phyloP scores from a whole-genome alignment of 2,329 filamentous ascomycete species.

The Neoascochyta sp. region DNA sequence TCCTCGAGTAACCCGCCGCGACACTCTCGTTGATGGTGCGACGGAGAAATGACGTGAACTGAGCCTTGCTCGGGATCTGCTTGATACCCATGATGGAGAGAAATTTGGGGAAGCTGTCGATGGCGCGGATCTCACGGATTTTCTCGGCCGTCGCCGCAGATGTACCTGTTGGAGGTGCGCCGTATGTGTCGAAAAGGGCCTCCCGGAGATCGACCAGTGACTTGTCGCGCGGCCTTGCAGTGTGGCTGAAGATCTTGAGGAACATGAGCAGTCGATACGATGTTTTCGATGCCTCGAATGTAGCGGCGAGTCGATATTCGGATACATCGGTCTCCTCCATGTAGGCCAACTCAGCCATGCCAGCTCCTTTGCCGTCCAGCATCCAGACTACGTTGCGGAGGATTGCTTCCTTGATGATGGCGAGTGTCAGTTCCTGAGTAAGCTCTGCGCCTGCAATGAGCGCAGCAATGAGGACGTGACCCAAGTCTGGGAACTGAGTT shows the following conservation, averaged over 20 bases:
- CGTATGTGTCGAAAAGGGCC: slow-evolving; percentile 47
- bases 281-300: slow-evolving; percentile 46
- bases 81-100: slow-evolving; percentile 44
- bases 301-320: slow-evolving; percentile 47
- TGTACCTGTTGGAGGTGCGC: slow-evolving; percentile 44
- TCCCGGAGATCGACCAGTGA: slow-evolving; percentile 43
- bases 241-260: slow-evolving; percentile 49
- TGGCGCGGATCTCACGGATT: slow-evolving; percentile 44
- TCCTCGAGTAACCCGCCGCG: slow-evolving; percentile 19
- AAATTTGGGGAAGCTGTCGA: slow-evolving; percentile 45
- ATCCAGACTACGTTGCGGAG: slow-evolving; percentile 53
- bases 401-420: slow-evolving; percentile 50
- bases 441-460: slow-evolving; percentile 47
- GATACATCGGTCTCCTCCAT: slow-evolving; percentile 44
- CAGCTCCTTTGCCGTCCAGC: slow-evolving; percentile 38
- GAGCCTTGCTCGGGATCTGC: slow-evolving; percentile 10
- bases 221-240: slow-evolving; percentile 40
- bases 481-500: slow-evolving; percentile 46
- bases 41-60: slow-evolving; percentile 23
- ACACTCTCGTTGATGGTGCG: slow-evolving; percentile 24
- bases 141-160: slow-evolving; percentile 42
- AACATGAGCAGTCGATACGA: slow-evolving; percentile 55
- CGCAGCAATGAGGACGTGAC: slow-evolving; percentile 47
- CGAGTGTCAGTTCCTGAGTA: slow-evolving; percentile 39
- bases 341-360: slow-evolving; percentile 47